phyloP scores from a whole-genome alignment of 306 rosid genomes.

The Rosa multiflora region DNA sequence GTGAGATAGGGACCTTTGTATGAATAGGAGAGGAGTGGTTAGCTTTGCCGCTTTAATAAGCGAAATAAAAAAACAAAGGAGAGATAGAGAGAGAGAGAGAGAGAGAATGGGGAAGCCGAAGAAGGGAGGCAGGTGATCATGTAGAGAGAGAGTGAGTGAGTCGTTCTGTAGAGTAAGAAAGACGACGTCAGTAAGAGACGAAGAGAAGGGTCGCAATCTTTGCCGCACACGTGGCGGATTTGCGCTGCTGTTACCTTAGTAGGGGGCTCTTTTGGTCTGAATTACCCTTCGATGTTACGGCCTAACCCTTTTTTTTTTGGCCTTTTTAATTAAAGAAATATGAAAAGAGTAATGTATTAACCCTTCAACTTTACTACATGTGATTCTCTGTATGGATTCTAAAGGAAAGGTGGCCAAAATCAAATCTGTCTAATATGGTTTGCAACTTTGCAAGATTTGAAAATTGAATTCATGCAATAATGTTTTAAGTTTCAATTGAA shows the following conservation, averaged over 20 bases:
- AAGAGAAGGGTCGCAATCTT: constrained; percentile 12
- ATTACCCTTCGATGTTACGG: background rate
- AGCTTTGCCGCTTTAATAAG: constrained; percentile 74
- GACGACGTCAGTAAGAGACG: background rate
- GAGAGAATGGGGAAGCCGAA: background rate
- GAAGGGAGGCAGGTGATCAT: constrained; percentile 30
- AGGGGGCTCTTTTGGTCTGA: background rate
- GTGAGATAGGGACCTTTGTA: constrained; percentile 25
- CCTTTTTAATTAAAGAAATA: background rate
- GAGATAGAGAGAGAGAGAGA: background rate
- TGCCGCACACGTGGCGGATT: constrained; percentile 20
- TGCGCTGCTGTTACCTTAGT: background rate
- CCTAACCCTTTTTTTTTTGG: too few relatives aligned
- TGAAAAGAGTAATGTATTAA: background rate
- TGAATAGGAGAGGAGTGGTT: constrained; percentile 29
- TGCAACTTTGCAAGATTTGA: background rate
- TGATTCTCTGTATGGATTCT: background rate
- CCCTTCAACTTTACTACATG: background rate
- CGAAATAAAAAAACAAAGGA: constrained; percentile 31
- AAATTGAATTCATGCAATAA: background rate
- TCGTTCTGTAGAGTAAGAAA: background rate
- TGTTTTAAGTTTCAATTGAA: too few relatives aligned
- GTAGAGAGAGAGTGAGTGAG: background rate
- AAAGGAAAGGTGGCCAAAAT: too few relatives aligned
- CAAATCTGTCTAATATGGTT: background rate